Base-by-base conservation (phyloP, 164 flowering plant species). In the Vitis amurensis region DNA sequence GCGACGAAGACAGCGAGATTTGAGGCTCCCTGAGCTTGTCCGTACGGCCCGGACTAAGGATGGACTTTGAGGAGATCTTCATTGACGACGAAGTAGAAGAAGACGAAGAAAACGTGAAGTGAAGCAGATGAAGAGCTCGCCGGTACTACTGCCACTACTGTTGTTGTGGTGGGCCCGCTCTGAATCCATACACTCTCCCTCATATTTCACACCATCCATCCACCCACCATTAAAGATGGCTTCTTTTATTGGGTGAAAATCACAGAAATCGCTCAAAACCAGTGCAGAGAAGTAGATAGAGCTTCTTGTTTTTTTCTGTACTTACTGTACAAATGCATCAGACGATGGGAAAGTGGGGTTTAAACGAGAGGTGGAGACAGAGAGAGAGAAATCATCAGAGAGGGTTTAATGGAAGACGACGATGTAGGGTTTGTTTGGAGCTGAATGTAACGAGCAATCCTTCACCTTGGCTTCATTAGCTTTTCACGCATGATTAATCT, bases 51-150 rank as follows among this genome's bases (percentile, higher is more conserved):
- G 94, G 96, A 51, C 91, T 90, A 55, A 86, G 82, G 15, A 89
- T 82, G 8, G 92, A 86, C 61, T 86, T 86, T 17, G 94, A 84
- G 14, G 91, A 66, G 73, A 88, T 66, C 75, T 86, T 88, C 91
- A 89, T 87, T 70, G 90, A 78, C 29, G 93, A 82, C 3, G 88
- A 80, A 2, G 89, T 81, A n/a, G 90, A 78, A 44, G 93, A 81
- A 4, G 89, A 81, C 1, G 91, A 82, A n/a, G 90, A 84, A 44
- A 79, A 12, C 92, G 80, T 9, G 97, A 81, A 11, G 87, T 85
- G 86, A 90, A 90, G 75, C 97, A 93, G 63, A 89, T 79, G 79
- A 91, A 89, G 49, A 91, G 90, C 76, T 92, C 93, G 50, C 75
- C 73, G 2, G 77, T 73, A 10, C 71, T 27, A 30, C 50, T 64